Evolutionary conservation across 805 yeast genomes (phyloP), one percentile per base, ranked within the genome.

Genomic region (Lipomyces yamadae): DNA sequence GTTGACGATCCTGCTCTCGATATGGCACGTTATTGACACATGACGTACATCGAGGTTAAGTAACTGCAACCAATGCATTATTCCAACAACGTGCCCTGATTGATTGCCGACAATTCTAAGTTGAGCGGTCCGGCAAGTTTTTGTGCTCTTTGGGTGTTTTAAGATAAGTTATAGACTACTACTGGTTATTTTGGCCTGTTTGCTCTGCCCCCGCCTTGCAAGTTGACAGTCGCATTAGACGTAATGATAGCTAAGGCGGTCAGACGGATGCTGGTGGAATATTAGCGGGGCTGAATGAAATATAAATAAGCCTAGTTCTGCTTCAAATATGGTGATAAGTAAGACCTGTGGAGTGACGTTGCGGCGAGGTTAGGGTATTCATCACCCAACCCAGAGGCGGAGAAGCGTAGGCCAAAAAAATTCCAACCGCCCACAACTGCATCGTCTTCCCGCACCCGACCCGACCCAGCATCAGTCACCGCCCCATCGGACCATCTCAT

Each of bases 361-460:
- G 39, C 13, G 0, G 4, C 39, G 39, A 11, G 39, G 39, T 37
- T 37, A 37, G 39, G 39, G 39, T 37, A 10, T 4, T 42, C 8
- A 15, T 42, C 48, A 42, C 48, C 48, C 48, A 42, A 42, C 48
- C 48, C 48, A 42, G 48, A 2, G 18, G 18, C 29, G 48, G 18
- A 7, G 24, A 15, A n/a, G n/a, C 24, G 4, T 11, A 24, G 24
- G 24, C 24, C 15, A n/a, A 5, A 39, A 3, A 13, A 15, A 24
- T 42, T 42, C 48, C 24, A 1, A 42, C 48, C 48, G 48, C 48
- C 48, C 48, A 15, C 4, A 42, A 42, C 24, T 42, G 48, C 18
- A 42, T 42, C 48, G 7, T 42, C 48, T 42, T 42, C 48, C 48
- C 24, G n/a, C 48, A 15, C 48, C 48, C 48, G 48, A 42, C 48